A percentile compares a stretch with the other conserved stretches of the same genome.
Conservation (phyloP, 352 stramenopile genomes). For the Phytophthora fragariae region DNA sequence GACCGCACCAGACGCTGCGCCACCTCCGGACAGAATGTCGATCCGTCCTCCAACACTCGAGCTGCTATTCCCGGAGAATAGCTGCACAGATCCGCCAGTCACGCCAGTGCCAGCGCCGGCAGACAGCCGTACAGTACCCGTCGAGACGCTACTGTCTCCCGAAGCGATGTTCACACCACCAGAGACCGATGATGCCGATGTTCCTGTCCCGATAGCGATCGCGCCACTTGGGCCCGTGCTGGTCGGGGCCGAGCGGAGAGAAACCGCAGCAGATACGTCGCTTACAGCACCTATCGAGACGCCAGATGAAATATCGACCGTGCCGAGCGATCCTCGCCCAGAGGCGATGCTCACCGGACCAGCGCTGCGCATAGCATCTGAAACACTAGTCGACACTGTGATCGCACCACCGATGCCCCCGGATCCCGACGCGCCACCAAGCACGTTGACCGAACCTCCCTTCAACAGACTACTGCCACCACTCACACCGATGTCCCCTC, state of each 20-base stretch:
- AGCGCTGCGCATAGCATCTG: constrained; percentile 29
- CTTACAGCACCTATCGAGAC: constrained; percentile 6
- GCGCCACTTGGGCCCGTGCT: constrained; percentile 19
- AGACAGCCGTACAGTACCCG: constrained; percentile 19
- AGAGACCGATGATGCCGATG: constrained; percentile 20
- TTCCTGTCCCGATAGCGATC: constrained; percentile 20
- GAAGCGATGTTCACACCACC: constrained; percentile 22
- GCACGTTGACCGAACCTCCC: constrained; percentile 36
- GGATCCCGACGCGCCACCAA: constrained; percentile 7
- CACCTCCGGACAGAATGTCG: constrained; percentile 24
- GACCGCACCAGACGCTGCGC: constrained; percentile 20
- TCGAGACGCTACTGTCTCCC: constrained; percentile 19
- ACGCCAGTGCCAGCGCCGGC: constrained; percentile 20
- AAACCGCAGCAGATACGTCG: constrained; percentile 26
- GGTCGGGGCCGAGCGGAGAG: constrained; percentile 25
- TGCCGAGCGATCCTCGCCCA: constrained; percentile 25
- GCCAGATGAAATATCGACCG: constrained; percentile 28
- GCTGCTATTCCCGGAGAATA: constrained; percentile 29
- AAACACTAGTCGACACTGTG: constrained; percentile 21
- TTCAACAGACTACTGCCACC: constrained; percentile 27
- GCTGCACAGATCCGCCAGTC: constrained; percentile 22
- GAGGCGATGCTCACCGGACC: constrained; percentile 26
- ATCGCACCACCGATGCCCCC: constrained; percentile 9
- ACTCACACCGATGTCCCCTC: constrained; percentile 1
- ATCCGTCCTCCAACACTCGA: constrained; percentile 22